Base-by-base conservation (phyloP, 495 filamentous ascomycete species). In the Hypoxylon trugodes region DNA sequence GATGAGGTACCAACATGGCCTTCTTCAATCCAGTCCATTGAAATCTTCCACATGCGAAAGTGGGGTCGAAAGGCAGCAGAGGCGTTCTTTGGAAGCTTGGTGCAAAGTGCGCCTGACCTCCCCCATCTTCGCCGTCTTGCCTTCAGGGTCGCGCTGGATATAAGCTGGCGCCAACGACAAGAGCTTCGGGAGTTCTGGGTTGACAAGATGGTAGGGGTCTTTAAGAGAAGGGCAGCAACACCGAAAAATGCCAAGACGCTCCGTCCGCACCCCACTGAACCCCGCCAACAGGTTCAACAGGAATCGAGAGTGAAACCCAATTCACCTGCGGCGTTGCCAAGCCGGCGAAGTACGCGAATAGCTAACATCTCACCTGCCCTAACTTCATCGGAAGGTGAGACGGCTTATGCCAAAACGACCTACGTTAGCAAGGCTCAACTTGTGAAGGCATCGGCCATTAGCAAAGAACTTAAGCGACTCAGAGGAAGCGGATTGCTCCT, bases 1-100 rank as follows among this genome's bases (percentile, higher is more conserved):
- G 75, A 77, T 3, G 82, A 94, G 57, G 72, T 86, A 7, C 92
- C 93, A 0, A 82, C 80, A 0, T 97, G 93, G 93, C 92, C 93
- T 6, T 67, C 73, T 15, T 86, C 76, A 0, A 76, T 97, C 1
- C 85, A 84, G 59, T 75, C 79, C 2, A 81, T 97, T 22, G 90
- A 96, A 66, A 75, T 97, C 15, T 77, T 82, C 9, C 85, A 93
- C 30, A 81, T 96, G 51, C 84, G 89, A 13, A 88, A 90, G 70
- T 93, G 88, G 86, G 71, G 76, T 2, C 75, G 78, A 1, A 73
- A 76, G 10, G 82, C 85, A 2, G 92, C 90, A 1, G 83, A 90
- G 58, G 82, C 81, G 18, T 89, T 96, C 69, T 91, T 97, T 69
- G 82, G 80, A 19, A 93, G 89, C 15, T 78, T 97, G 1, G 79